These are phyloP conservation scores for Dispira simplex DNA, from an alignment of 192 early-diverging fungal genomes.

Conservation along the genomic window DNA sequence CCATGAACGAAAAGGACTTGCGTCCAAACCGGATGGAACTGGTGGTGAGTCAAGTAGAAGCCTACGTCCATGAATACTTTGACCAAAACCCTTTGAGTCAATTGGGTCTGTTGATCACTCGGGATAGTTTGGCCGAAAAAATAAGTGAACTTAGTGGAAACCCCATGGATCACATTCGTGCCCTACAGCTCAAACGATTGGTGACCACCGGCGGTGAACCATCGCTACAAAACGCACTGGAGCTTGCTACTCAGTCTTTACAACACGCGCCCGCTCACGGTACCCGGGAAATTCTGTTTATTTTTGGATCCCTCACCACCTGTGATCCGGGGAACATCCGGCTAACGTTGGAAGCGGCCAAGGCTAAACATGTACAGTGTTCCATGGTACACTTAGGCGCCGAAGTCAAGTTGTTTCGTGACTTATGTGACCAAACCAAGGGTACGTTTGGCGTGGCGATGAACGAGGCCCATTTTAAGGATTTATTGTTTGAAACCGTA, in stretches of 20 bases:
- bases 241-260: slow-evolving; percentile 61
- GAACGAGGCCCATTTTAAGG: slow-evolving; percentile 70
- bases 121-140: slow-evolving; percentile 75
- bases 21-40: slow-evolving; percentile 66
- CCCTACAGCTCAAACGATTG: slow-evolving; percentile 44
- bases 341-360: slow-evolving; percentile 55
- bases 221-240: slow-evolving; percentile 84
- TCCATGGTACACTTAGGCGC: slow-evolving; percentile 82
- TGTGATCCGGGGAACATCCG: slow-evolving; percentile 90
- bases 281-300: slow-evolving; percentile 70
- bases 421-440: slow-evolving; percentile 55
- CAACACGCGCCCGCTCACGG: slow-evolving; percentile 79
- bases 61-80: slow-evolving; percentile 79
- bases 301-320: slow-evolving; percentile 78
- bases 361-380: slow-evolving; percentile 55
- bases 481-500: slow-evolving; percentile 67
- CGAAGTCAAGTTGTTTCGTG: slow-evolving; percentile 71
- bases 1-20: slow-evolving; percentile 78
- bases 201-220: slow-evolving; percentile 69
- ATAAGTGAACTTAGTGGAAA: slow-evolving; percentile 76
- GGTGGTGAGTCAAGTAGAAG: slow-evolving; percentile 40
- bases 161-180: slow-evolving; percentile 64
- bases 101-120: slow-evolving; percentile 65
- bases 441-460: slow-evolving; percentile 72
- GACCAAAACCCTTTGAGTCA: slow-evolving; percentile 93